Evolutionary conservation across 805 yeast species (phyloP), one percentile per base, ranked within the genome.

Genomic region (Schwanniomyces vanrijiae): DNA sequence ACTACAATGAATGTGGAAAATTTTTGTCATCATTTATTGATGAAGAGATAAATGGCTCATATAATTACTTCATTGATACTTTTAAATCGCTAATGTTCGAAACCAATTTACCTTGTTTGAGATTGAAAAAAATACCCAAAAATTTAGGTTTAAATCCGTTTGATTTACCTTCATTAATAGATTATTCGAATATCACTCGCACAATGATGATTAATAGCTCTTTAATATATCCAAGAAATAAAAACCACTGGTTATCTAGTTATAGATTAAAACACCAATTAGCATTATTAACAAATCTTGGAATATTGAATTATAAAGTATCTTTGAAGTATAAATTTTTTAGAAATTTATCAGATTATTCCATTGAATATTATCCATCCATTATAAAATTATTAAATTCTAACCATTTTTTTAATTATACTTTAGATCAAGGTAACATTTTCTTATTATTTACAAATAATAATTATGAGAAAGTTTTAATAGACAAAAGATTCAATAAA

Each of bases 391-490:
- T 53, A n/a, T 29, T 49, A 16, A 44, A 47, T 14, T 46, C 54
- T 5, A 26, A 45, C 35, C 26, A 42, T 26, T 53, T 55, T 48
- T 19, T 44, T 33, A 40, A 26, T 31, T 37, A 50, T 40, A 10
- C 52, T 11, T 37, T 58, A 37, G 67, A 65, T 9, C 41, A 35
- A 21, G 20, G 40, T 1, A 21, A 40, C 7, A 37, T 42, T 16
- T 46, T 52, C 37, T 31, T 31, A 10, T 16, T 50, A 25, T 28
- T 54, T 13, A 29, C 18, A 7, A 42, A 50, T 20, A 20, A 35
- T n/a, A 33, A 25, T n/a, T 43, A 46, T 21, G 33, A 43, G 18
- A 43, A 42, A 5, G 14, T 29, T 13, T 29, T 53, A 29, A 7
- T 46, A 14, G 41, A 41, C 13, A 40, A 39, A 37, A 47, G 46